phyloP scores from a whole-genome alignment of 2,329 filamentous ascomycete species.

The Epichloe coenophiala region DNA sequence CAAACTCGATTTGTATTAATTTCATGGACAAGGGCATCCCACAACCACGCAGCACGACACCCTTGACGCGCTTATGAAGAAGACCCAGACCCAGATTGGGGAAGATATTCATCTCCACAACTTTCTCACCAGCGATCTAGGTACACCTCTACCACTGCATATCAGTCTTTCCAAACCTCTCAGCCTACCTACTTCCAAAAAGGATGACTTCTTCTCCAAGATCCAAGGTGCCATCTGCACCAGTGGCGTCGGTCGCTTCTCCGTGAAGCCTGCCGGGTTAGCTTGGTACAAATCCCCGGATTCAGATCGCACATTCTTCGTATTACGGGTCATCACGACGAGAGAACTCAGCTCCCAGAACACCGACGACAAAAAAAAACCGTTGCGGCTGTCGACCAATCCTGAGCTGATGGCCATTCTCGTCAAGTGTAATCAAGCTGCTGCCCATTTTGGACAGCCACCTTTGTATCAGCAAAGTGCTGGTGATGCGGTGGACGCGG shows the following conservation, averaged over 20 bases:
- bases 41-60: conserved; percentile 29
- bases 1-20: neutral
- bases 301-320: conserved; percentile 69
- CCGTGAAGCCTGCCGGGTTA: conserved; percentile 25
- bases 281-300: conserved; percentile 39
- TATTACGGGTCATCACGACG: conserved; percentile 45
- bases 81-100: conserved; percentile 20
- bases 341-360: conserved; percentile 5
- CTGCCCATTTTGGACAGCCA: conserved; percentile 49
- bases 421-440: conserved; percentile 49
- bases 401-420: conserved; percentile 51
- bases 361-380: conserved; percentile 9
- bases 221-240: conserved; percentile 31
- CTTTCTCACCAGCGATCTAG: conserved; percentile 66
- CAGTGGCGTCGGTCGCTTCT: conserved; percentile 19
- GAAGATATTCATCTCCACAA: conserved; percentile 39
- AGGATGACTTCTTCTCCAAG: conserved; percentile 49
- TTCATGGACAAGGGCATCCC: conserved; percentile 38
- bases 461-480: conserved; percentile 45
- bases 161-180: conserved; percentile 81
- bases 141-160: conserved; percentile 68
- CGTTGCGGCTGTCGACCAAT: conserved; percentile 17
- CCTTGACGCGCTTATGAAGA: conserved; percentile 30
- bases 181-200: conserved; percentile 58
- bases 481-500: conserved; percentile 18